Evolutionary conservation across 2,329 filamentous ascomycete genomes (phyloP).

Genomic region (Clarireedia homoeocarpa): DNA sequence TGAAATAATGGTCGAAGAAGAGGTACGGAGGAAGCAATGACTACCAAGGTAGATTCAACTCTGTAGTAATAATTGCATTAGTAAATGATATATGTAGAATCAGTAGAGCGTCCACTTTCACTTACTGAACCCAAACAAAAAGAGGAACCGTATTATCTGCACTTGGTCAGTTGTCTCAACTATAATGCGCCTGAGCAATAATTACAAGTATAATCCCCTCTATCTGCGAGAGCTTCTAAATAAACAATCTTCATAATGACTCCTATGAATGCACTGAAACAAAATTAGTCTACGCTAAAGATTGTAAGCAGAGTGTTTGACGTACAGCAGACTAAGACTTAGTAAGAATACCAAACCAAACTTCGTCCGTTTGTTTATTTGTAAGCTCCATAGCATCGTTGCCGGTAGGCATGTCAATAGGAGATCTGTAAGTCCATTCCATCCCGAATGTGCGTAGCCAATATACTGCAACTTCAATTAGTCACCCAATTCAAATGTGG

Average conservation of each 20-base stretch:
- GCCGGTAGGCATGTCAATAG: conserved; percentile 13
- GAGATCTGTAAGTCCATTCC: conserved; percentile 12
- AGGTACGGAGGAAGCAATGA: conserved; percentile 15
- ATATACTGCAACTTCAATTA: background rate
- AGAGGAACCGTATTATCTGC: conserved; percentile 10
- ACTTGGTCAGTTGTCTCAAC: background rate
- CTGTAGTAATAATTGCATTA: conserved; percentile 4
- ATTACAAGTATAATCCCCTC: conserved; percentile 14
- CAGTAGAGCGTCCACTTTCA: background rate
- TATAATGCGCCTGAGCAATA: background rate
- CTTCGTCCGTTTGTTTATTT: conserved; percentile 12
- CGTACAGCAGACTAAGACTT: conserved; percentile 13
- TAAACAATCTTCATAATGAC: conserved; percentile 16
- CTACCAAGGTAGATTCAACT: conserved; percentile 15
- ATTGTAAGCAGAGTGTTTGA: background rate
- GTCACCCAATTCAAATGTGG: background rate
- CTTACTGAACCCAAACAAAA: conserved; percentile 15
- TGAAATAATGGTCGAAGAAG: conserved; percentile 15
- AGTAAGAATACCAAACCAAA: conserved; percentile 11
- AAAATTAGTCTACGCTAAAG: background rate
- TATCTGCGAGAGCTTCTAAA: conserved; percentile 6
- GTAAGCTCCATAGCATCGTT: conserved; percentile 14
- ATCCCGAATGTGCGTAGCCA: conserved; percentile 5
- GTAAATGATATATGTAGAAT: background rate
- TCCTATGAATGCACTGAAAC: conserved; percentile 11